phyloP scores from a whole-genome alignment of 768 basidiomycete species.

The Russula sp. region DNA sequence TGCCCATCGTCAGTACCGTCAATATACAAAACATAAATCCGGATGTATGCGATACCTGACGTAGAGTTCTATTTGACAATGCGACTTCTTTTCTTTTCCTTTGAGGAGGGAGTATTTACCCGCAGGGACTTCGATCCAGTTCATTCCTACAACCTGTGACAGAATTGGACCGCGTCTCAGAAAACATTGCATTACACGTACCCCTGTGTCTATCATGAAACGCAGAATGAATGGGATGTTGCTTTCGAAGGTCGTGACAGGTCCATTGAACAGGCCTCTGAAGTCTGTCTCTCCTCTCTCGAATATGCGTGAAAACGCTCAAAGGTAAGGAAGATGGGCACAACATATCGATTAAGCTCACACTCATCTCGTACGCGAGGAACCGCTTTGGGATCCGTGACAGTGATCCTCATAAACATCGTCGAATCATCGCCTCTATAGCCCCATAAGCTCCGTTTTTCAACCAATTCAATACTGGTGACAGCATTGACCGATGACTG shows the following conservation, averaged over 20 bases:
- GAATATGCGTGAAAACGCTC: slow-evolving; percentile 43
- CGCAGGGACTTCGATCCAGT: slow-evolving; percentile 93
- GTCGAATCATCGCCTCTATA: slow-evolving; percentile 78
- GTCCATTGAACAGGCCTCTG: slow-evolving; percentile 45
- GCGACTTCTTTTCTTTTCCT: slow-evolving; percentile 59
- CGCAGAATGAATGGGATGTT: slow-evolving; percentile 89
- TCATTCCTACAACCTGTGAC: slow-evolving; percentile 90
- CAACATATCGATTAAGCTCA: slow-evolving; percentile 31
- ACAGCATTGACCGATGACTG: slow-evolving; percentile 39
- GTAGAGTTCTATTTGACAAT: slow-evolving; percentile 85
- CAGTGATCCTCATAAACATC: slow-evolving; percentile 82
- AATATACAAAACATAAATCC: background rate
- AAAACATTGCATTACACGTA: slow-evolving; percentile 34
- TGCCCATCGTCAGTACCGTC: slow-evolving; percentile 34
- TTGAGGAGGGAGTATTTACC: slow-evolving; percentile 72
- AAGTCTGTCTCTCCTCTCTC: slow-evolving; percentile 54
- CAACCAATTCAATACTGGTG: slow-evolving; percentile 53
- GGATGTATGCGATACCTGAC: slow-evolving; percentile 51
- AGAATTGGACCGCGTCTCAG: background rate
- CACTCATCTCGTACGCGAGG: slow-evolving; percentile 92
- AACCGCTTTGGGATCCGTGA: slow-evolving; percentile 67
- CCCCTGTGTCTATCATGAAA: slow-evolving; percentile 98
- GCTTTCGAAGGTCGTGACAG: slow-evolving; percentile 81
- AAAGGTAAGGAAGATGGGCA: slow-evolving; percentile 18
- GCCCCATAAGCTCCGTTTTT: slow-evolving; percentile 78